phyloP scores from a whole-genome alignment of 2,329 filamentous ascomycete genomes.

The Microsporum canis region DNA sequence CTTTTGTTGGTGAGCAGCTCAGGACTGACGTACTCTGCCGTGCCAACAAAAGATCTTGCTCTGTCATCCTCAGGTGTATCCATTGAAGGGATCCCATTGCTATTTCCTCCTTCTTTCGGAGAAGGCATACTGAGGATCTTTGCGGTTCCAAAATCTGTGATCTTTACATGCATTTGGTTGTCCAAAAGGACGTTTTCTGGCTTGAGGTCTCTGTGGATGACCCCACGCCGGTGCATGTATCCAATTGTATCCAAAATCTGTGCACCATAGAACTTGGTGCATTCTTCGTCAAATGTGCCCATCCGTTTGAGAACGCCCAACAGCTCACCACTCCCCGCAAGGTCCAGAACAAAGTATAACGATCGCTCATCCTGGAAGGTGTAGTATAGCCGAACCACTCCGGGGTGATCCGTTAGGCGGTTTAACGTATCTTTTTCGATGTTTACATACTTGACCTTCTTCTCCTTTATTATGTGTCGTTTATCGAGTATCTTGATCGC shows the following conservation, averaged over 20 bases:
- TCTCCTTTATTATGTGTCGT: slow-evolving; percentile 98
- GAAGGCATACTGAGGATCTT: slow-evolving; percentile 60
- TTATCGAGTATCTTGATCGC: slow-evolving; percentile 98
- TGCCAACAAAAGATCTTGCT: slow-evolving; percentile 91
- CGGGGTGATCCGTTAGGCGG: slow-evolving; percentile 87
- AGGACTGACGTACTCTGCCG: slow-evolving; percentile 94
- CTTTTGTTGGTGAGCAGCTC: slow-evolving; percentile 95
- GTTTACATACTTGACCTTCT: slow-evolving; percentile 99
- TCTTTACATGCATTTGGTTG: slow-evolving; percentile 94
- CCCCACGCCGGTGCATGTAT: slow-evolving; percentile 93
- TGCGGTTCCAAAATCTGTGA: slow-evolving; percentile 97
- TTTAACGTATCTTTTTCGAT: slow-evolving; percentile 98
- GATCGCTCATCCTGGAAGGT: slow-evolving; percentile 96
- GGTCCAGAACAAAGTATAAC: slow-evolving; percentile 89
- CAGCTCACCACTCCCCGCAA: slow-evolving; percentile 85
- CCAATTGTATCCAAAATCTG: slow-evolving; percentile 94
- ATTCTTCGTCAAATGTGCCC: slow-evolving; percentile 88
- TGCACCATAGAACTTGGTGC: slow-evolving; percentile 83
- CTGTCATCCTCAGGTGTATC: slow-evolving; percentile 54
- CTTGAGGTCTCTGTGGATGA: slow-evolving; percentile 94
- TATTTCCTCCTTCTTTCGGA: slow-evolving; percentile 34
- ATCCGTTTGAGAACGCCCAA: slow-evolving; percentile 89
- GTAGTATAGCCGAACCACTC: slow-evolving; percentile 93
- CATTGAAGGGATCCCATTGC: slow-evolving; percentile 36
- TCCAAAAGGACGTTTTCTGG: slow-evolving; percentile 94